phyloP scores from a whole-genome alignment of 495 filamentous ascomycete species.

The Penicillium soppii region DNA sequence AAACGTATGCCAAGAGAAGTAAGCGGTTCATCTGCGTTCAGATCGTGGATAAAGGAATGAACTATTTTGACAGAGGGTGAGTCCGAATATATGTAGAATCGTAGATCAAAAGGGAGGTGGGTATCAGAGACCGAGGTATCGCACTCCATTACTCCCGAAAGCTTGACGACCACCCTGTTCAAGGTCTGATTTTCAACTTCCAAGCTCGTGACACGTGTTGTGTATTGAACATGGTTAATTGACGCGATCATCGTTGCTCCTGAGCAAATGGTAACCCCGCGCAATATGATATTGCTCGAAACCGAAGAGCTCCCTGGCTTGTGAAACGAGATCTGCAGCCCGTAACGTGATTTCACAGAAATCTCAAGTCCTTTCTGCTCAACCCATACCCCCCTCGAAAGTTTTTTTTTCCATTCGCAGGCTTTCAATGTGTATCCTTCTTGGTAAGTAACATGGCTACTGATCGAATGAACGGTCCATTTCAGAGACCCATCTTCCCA shows the following conservation, averaged over 20 bases:
- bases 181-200: slow-evolving; percentile 14
- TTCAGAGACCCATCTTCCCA: slow-evolving; percentile 20
- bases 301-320: slow-evolving; percentile 4
- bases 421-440: slow-evolving; percentile 12
- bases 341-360: slow-evolving; percentile 1
- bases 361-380: not conserved
- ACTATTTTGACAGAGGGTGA: slow-evolving; percentile 30
- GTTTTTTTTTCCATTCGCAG: not conserved
- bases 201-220: slow-evolving; percentile 1
- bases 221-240: slow-evolving; percentile 9
- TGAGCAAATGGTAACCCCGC: slow-evolving; percentile 9
- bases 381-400: not conserved
- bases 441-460: slow-evolving; percentile 10
- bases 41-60: slow-evolving; percentile 38
- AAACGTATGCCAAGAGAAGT: slow-evolving; percentile 37
- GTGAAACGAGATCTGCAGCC: slow-evolving; percentile 9
- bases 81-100: slow-evolving; percentile 42
- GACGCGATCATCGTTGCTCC: slow-evolving; percentile 13
- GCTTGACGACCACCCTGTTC: slow-evolving; percentile 12
- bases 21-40: slow-evolving; percentile 29
- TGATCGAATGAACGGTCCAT: slow-evolving; percentile 19
- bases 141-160: slow-evolving; percentile 5
- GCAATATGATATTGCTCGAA: slow-evolving; percentile 7
- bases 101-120: slow-evolving; percentile 38
- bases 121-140: not conserved